Evolutionary conservation across 176 grass and related monocot species (phyloP).

Genomic region (Oryza coarctata): DNA sequence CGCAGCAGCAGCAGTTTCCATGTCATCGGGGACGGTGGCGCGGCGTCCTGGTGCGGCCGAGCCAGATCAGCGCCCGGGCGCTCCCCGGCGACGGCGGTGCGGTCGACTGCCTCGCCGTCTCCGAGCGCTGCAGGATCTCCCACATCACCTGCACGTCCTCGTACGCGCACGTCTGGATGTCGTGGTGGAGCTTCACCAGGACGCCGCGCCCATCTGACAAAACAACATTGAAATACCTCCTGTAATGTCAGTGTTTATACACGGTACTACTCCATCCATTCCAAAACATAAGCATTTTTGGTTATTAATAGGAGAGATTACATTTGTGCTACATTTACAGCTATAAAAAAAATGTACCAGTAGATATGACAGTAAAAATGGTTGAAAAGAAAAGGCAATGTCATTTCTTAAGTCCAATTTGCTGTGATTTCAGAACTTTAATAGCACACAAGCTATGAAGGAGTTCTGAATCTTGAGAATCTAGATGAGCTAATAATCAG

Average conservation of each 20-base stretch:
- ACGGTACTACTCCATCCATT: too few relatives aligned
- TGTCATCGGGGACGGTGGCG: slow-evolving; percentile 3
- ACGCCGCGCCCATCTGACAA: slow-evolving; percentile 20
- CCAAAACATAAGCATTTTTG: too few relatives aligned
- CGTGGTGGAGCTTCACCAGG: slow-evolving; percentile 59
- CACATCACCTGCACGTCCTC: slow-evolving; percentile 72
- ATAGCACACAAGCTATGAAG: not conserved
- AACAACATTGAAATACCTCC: not conserved
- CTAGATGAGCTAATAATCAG: not conserved
- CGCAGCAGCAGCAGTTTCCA: slow-evolving; percentile 31
- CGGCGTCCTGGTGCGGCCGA: not conserved
- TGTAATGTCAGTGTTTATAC: not conserved
- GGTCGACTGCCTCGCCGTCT: slow-evolving; percentile 32
- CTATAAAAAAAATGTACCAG: not conserved
- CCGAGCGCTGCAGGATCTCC: slow-evolving; percentile 60
- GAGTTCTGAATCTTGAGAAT: not conserved
- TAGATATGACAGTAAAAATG: not conserved
- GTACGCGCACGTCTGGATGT: slow-evolving; percentile 58
- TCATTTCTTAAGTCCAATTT: not conserved
- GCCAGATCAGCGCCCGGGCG: slow-evolving; percentile 34
- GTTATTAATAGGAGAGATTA: too few relatives aligned
- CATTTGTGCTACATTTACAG: too few relatives aligned
- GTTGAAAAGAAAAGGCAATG: not conserved
- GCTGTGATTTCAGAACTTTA: not conserved
- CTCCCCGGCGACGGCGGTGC: slow-evolving; percentile 23